Percentiles rank a stretch among this genome's conserved stretches.
phyloP scores from a whole-genome alignment of 805 yeast genomes.

The Ogataea degrootiae region DNA sequence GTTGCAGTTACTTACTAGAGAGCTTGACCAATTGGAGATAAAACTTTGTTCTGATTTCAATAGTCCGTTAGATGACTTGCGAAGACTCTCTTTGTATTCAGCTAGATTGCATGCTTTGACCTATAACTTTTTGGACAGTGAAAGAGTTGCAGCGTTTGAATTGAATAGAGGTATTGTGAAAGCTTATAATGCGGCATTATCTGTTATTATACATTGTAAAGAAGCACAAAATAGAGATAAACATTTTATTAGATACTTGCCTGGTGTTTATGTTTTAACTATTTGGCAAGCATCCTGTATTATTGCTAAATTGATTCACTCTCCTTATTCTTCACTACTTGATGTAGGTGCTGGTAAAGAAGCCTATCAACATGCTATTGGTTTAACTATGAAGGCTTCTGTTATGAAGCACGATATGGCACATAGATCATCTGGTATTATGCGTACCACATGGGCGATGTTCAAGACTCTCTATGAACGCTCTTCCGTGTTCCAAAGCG shows the following conservation, averaged over 20 bases:
- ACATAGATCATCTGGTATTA: constrained; percentile 86
- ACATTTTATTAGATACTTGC: constrained; percentile 68
- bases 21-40: constrained; percentile 72
- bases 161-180: constrained; percentile 68
- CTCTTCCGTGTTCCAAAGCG: constrained; percentile 34
- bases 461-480: constrained; percentile 64
- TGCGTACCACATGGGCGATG: constrained; percentile 91
- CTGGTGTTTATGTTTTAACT: constrained; percentile 74
- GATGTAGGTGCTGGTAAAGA: constrained; percentile 70
- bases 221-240: constrained; percentile 55
- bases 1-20: constrained; percentile 61
- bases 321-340: constrained; percentile 59
- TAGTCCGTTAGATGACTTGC: constrained; percentile 56
- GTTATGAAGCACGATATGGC: constrained; percentile 90
- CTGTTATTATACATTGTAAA: constrained; percentile 63
- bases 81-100: constrained; percentile 64
- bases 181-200: constrained; percentile 75
- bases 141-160: constrained; percentile 47
- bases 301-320: constrained; percentile 72
- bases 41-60: constrained; percentile 35
- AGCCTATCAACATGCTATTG: constrained; percentile 62
- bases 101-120: constrained; percentile 80
- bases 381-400: constrained; percentile 71
- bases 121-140: constrained; percentile 72
- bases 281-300: constrained; percentile 93